Evolutionary conservation across 192 early-diverging fungal species (phyloP), one percentile per base, ranked within the genome.

Genomic region (Coemansia sp.): DNA sequence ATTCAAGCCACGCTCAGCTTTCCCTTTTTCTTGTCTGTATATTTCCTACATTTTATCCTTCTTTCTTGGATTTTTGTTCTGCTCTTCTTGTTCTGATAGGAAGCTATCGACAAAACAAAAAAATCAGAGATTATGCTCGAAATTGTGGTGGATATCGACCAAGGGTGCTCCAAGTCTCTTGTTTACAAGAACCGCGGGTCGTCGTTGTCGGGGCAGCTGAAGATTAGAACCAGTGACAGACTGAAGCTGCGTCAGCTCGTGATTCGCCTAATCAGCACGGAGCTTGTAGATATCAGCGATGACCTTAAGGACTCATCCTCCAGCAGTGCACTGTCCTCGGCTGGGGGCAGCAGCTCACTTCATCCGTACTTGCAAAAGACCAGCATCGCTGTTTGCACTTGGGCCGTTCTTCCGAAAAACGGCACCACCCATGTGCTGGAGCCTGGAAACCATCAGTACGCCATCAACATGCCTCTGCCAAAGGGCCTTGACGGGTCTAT

Each of bases 101-200:
- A 36, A 5, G 34, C 7, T 36, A 36, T 36, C 13, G 34, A 2
- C n/a, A n/a, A n/a, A n/a, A n/a, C n/a, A n/a, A 3, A 36, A 6
- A 36, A 36, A 36, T 6, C 34, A 36, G 8, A 36, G 1, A 36
- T 6, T 6, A 69, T 68, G 75, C 64, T 72, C 1, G 57, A 72
- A 17, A 53, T 79, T 1, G 45, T 54, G 3, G 61, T 72, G 20
- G 38, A 50, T 25, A 62, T 72, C 4, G 66, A 69, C 59, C 47
- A 64, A 20, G 62, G 47, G 37, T 57, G 65, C 52, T 36, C 45
- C 6, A 57, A 69, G 36, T 65, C 61, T 42, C 59, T 72, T 6
- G 69, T 69, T 9, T 69, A 72, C 75, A 67, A 79, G 60, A 37
- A 68, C 50, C 58, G 47, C 25, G 66, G 62, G 53, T 67, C 68